Percentiles rank a stretch among this genome's conserved stretches.
These are phyloP conservation scores for Kondoa subrosea DNA, from an alignment of 768 basidiomycete genomes.

Conservation along the genomic window DNA sequence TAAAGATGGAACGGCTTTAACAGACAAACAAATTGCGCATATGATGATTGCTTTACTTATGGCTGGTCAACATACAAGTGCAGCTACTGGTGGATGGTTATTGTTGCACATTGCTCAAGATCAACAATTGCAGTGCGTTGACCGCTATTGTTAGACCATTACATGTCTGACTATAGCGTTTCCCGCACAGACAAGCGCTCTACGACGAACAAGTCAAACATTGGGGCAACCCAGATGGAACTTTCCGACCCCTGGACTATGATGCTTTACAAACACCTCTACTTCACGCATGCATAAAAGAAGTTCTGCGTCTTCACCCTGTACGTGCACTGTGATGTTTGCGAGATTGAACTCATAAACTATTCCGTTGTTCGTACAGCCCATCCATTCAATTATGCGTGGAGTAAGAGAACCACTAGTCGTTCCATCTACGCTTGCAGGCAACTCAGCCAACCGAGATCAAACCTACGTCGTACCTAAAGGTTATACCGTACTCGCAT, in stretches of 20 bases:
- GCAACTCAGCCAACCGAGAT: slow-evolving; percentile 45
- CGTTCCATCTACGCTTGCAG: slow-evolving; percentile 60
- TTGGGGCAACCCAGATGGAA: slow-evolving; percentile 55
- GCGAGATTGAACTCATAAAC: too few species aligned
- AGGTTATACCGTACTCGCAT: slow-evolving; percentile 76
- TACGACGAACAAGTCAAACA: slow-evolving; percentile 76
- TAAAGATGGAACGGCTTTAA: slow-evolving; percentile 56
- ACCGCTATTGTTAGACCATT: not conserved
- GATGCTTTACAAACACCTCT: slow-evolving; percentile 71
- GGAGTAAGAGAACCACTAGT: slow-evolving; percentile 70
- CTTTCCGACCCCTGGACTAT: slow-evolving; percentile 59
- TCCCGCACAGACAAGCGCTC: slow-evolving; percentile 51
- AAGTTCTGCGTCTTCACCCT: slow-evolving; percentile 81
- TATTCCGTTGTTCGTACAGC: too few species aligned
- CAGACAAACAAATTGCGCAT: slow-evolving; percentile 85
- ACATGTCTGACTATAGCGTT: not conserved
- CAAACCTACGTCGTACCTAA: slow-evolving; percentile 68
- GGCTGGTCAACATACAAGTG: slow-evolving; percentile 98
- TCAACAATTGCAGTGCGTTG: slow-evolving; percentile 53
- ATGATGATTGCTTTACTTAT: slow-evolving; percentile 98
- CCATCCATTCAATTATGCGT: slow-evolving; percentile 89
- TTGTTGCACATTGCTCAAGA: slow-evolving; percentile 69
- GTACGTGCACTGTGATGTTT: not conserved
- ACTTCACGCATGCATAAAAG: slow-evolving; percentile 76
- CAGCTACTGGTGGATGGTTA: slow-evolving; percentile 77